These are phyloP conservation scores for Fusarium cicatricum DNA, from an alignment of 2,329 filamentous ascomycete genomes.

Conservation along the genomic window DNA sequence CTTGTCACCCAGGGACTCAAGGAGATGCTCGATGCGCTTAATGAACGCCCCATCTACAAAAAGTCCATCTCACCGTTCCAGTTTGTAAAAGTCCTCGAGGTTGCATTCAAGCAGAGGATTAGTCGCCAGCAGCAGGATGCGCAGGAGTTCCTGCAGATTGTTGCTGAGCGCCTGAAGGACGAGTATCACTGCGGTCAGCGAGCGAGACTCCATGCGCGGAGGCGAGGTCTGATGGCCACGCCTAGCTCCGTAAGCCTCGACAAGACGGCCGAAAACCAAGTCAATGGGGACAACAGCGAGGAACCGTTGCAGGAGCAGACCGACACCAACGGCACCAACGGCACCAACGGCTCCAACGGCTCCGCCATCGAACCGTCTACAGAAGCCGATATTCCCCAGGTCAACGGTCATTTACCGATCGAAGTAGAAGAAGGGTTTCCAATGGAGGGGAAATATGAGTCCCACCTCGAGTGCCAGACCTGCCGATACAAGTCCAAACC, in stretches of 20 bases:
- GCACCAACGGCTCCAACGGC: constrained; percentile 17
- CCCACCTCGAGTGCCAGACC: constrained; percentile 91
- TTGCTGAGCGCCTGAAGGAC: constrained; percentile 90
- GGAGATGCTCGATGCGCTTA: constrained; percentile 89
- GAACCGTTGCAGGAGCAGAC: constrained; percentile 15
- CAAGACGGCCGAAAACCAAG: constrained; percentile 33
- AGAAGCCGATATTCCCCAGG: constrained; percentile 30
- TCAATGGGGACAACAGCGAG: constrained; percentile 26
- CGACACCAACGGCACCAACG: constrained; percentile 13
- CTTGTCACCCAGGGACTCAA: constrained; percentile 88
- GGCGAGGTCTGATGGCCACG: constrained; percentile 37
- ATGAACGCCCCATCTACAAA: constrained; percentile 90
- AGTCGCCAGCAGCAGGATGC: constrained; percentile 97
- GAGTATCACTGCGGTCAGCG: constrained; percentile 88
- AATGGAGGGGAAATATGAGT: constrained; percentile 89
- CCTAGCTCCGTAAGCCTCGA: constrained; percentile 14
- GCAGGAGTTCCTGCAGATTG: constrained; percentile 94
- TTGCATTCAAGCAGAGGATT: constrained; percentile 87
- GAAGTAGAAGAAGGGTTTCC: constrained; percentile 80
- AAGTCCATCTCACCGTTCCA: constrained; percentile 91
- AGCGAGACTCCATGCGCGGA: constrained; percentile 68
- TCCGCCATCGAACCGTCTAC: constrained; percentile 39
- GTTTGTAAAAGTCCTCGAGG: constrained; percentile 85
- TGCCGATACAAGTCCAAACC: constrained; percentile 91
- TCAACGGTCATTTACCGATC: constrained; percentile 39